Percentiles rank a stretch among this genome's conserved stretches.
Evolutionary conservation across 768 basidiomycete species (phyloP).

Genomic region (Leccinum variicolor): DNA sequence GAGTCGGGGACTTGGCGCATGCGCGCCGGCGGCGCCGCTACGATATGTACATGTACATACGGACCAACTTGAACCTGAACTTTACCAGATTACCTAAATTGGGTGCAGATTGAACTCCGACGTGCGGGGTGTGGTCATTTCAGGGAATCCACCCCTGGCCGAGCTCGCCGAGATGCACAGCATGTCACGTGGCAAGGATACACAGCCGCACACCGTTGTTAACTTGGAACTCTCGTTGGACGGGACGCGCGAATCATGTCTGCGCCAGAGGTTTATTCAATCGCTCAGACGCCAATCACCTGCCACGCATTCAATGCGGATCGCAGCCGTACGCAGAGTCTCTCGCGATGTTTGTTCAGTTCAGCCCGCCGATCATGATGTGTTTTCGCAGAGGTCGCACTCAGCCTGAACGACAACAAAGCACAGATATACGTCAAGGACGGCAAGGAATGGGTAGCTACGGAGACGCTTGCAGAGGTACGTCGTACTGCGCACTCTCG

Average conservation of each 20-base stretch:
- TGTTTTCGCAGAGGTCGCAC: slow-evolving; percentile 69
- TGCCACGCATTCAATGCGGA: slow-evolving; percentile 91
- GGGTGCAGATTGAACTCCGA: no score
- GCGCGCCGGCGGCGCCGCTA: no score
- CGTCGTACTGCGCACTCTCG: background rate
- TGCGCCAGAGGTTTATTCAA: slow-evolving; percentile 69
- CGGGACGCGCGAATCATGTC: slow-evolving; percentile 42
- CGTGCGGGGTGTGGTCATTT: no score
- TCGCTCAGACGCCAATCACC: slow-evolving; percentile 83
- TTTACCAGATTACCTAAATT: no score
- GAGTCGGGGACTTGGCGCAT: no score
- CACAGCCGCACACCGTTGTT: background rate
- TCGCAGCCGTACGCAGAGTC: slow-evolving; percentile 65
- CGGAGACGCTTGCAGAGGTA: slow-evolving; percentile 86
- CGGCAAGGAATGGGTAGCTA: slow-evolving; percentile 64
- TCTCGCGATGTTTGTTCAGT: background rate
- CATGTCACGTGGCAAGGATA: slow-evolving; percentile 6
- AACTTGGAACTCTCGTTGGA: background rate
- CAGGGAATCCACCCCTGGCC: no score
- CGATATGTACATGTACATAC: no score
- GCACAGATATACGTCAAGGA: slow-evolving; percentile 73
- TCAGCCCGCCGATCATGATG: slow-evolving; percentile 5
- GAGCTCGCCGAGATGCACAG: no score
- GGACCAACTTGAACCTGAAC: no score
- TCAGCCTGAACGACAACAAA: slow-evolving; percentile 88